A percentile compares a stretch with the other conserved stretches of the same genome.
phyloP scores from a whole-genome alignment of 257 asterid species.

The Solanum rostratum region DNA sequence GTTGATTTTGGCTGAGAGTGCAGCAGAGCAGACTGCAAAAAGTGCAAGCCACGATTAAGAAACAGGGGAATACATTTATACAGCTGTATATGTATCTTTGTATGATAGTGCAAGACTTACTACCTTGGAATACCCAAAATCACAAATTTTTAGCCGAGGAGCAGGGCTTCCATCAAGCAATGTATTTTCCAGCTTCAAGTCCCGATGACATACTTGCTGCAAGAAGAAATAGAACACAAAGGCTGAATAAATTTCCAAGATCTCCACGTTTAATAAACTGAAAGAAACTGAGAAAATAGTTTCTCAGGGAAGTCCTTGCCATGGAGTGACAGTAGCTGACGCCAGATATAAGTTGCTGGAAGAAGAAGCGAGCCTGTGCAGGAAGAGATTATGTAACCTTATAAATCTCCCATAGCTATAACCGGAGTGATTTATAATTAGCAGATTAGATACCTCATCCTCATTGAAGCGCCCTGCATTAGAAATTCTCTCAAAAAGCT shows the following conservation, averaged over 20 bases:
- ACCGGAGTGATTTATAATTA: background rate
- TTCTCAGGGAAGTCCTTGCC: constrained; percentile 24
- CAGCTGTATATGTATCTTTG: background rate
- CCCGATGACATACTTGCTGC: constrained; percentile 89
- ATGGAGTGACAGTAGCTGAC: constrained; percentile 89
- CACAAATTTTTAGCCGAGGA: constrained; percentile 83
- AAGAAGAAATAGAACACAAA: constrained; percentile 14
- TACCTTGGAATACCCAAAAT: constrained; percentile 95
- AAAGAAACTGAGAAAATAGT: background rate
- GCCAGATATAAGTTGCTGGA: constrained; percentile 90
- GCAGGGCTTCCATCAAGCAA: constrained; percentile 89
- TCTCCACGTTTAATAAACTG: background rate
- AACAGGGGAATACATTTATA: background rate
- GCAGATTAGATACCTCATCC: constrained; percentile 56
- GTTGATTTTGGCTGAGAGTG: constrained; percentile 95
- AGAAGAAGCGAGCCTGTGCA: constrained; percentile 81
- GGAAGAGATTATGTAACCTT: background rate
- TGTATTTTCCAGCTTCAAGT: constrained; percentile 80
- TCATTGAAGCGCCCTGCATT: constrained; percentile 83
- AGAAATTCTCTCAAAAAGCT: constrained; percentile 75
- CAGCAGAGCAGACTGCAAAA: constrained; percentile 64
- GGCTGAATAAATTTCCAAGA: background rate
- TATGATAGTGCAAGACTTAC: background rate
- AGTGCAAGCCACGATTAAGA: constrained; percentile 2
- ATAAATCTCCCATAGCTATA: background rate